Base-by-base conservation (phyloP, 768 basidiomycete species). In the Suillus luteus region DNA sequence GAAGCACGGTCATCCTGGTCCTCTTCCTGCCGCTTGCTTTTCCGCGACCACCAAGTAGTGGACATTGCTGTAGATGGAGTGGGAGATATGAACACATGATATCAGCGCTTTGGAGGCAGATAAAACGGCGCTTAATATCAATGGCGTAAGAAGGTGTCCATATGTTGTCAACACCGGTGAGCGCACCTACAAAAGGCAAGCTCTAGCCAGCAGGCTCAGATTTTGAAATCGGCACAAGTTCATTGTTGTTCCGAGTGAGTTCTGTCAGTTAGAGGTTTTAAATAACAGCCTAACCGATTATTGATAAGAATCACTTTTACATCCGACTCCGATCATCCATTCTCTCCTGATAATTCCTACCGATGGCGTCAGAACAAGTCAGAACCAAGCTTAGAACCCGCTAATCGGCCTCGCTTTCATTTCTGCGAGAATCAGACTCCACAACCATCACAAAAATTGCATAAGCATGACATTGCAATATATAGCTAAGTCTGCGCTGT, bases 31-130 rank as follows among this genome's bases (percentile, higher is more conserved):
- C 27, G 22, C 60, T 55, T 70, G 17, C 33, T 44, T 31, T 48
- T 59, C 43, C 55, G 64, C 3, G 55, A 35, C 68, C 48, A 65
- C 35, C 58, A 27, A 11, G 19, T 43, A 9, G 49, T 31, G 12
- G 57, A 57, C 73, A 73, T 54, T 8, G 17, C 17, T 33, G 31
- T 70, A 38, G 12, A 38, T 57, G 22, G 5, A 27, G 9, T 6
- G 15, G 9, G 22, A 15, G 24, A 38, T 37, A 24, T 24, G 37
- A 24, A 15, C 37, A 10, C 15, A 38, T 15, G 14, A 24, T 38
- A 24, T 8, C 14, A 40, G 14, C 27, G 51, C 14, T 37, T 22
- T 1, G 7, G 12, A 12, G 3, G 22, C n/a, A 54, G n/a, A 35
- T 55, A 55, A 55, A 15, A 35, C 6, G 33, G n/a, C 52, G 31